Conservation (phyloP, 495 filamentous ascomycete genomes). For the Penicillium paradoxum region DNA sequence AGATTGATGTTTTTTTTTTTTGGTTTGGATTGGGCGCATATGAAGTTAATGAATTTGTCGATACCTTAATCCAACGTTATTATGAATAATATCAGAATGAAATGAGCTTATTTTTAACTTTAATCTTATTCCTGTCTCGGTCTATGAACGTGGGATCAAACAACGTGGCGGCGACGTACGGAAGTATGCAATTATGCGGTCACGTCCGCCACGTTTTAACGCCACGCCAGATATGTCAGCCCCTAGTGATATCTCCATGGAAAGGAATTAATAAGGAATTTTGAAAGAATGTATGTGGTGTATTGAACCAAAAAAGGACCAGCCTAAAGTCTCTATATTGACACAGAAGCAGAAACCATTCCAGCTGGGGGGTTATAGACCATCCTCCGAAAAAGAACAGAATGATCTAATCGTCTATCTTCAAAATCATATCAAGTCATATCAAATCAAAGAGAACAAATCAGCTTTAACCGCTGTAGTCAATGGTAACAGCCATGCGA, state of each 20-base stretch:
- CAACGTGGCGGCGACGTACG: not conserved
- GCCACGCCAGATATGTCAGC: not conserved
- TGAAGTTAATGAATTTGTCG: constrained; percentile 10
- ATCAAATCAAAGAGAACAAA: constrained; percentile 6
- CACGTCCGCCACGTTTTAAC: constrained; percentile 12
- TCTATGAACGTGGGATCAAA: not conserved
- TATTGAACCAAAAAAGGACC: constrained; percentile 15
- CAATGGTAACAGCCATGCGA: constrained; percentile 27
- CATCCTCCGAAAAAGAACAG: constrained; percentile 10
- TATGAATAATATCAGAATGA: constrained; percentile 6
- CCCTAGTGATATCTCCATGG: not conserved
- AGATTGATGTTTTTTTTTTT: not conserved
- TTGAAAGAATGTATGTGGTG: constrained; percentile 13
- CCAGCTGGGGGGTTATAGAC: constrained; percentile 20
- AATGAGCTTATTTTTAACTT: not conserved
- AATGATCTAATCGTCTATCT: constrained; percentile 4
- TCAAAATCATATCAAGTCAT: constrained; percentile 10
- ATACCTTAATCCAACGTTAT: not conserved
- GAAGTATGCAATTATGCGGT: constrained; percentile 13
- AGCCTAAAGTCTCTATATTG: constrained; percentile 23
- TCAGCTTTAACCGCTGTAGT: constrained; percentile 27
- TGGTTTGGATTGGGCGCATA: not conserved
- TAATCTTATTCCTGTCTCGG: not conserved
- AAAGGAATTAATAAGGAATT: not conserved
- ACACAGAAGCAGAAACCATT: constrained; percentile 16